phyloP scores from a whole-genome alignment of 2,329 filamentous ascomycete genomes.

The Penicillium oxalicum region DNA sequence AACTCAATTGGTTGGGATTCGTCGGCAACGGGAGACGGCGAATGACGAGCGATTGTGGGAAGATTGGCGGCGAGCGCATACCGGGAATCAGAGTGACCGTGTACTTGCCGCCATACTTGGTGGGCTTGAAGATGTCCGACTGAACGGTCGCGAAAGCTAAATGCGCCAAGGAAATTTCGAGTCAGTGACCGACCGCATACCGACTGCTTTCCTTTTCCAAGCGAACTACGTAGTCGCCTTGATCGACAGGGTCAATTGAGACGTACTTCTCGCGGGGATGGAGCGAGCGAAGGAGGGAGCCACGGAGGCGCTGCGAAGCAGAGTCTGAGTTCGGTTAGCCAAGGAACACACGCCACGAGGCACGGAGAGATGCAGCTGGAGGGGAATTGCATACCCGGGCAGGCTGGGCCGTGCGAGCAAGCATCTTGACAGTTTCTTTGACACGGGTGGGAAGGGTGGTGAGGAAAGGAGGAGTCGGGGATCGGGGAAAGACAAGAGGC shows the following conservation, averaged over 20 bases:
- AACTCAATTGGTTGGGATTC: neutral
- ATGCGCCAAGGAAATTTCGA: slow-evolving; percentile 4
- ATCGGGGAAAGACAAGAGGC: slow-evolving; percentile 1
- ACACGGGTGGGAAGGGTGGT: slow-evolving; percentile 10
- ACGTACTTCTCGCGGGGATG: slow-evolving; percentile 50
- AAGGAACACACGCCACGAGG: slow-evolving; percentile 36
- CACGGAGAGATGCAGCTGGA: slow-evolving; percentile 34
- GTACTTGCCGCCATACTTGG: slow-evolving; percentile 99
- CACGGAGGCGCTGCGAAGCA: slow-evolving; percentile 51
- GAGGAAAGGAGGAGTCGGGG: neutral
- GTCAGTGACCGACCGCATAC: slow-evolving; percentile 13
- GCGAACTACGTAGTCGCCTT: neutral
- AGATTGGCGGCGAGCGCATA: slow-evolving; percentile 29
- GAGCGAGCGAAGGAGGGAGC: slow-evolving; percentile 45
- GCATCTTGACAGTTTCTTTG: slow-evolving; percentile 31
- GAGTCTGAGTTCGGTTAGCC: slow-evolving; percentile 46
- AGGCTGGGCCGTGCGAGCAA: slow-evolving; percentile 38
- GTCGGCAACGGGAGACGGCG: neutral
- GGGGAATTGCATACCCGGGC: slow-evolving; percentile 33
- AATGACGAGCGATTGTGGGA: neutral
- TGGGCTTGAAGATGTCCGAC: slow-evolving; percentile 97
- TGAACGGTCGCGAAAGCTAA: slow-evolving; percentile 70
- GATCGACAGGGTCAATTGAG: slow-evolving; percentile 4
- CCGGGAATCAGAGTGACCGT: slow-evolving; percentile 97
- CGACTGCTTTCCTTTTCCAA: neutral